phyloP scores from a whole-genome alignment of 257 asterid species.

The Capsicum pubescens region DNA sequence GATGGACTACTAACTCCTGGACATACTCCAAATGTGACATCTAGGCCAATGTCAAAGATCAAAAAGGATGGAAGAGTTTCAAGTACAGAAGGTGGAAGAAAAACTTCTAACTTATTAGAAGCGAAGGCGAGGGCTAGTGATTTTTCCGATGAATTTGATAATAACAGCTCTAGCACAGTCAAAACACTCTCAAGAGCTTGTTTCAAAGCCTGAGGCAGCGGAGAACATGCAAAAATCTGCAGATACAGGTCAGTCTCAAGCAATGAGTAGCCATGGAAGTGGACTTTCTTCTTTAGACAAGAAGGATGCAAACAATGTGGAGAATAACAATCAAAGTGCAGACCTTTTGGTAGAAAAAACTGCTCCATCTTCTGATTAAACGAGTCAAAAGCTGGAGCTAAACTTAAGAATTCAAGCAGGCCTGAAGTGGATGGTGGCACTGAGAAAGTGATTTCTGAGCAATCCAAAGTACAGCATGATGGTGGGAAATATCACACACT shows the following conservation, averaged over 20 bases:
- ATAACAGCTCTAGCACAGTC: conserved; percentile 45
- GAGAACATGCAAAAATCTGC: conserved; percentile 43
- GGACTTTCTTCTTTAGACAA: conserved; percentile 43
- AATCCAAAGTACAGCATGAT: conserved; percentile 46
- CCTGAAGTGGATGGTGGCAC: conserved; percentile 48
- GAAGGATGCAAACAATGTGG: conserved; percentile 39
- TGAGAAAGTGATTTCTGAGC: conserved; percentile 43
- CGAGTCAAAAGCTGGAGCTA: conserved; percentile 44
- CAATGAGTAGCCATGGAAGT: conserved; percentile 37
- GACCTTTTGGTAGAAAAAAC: conserved; percentile 40
- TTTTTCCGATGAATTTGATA: conserved; percentile 44
- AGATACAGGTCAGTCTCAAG: conserved; percentile 39
- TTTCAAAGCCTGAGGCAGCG: conserved; percentile 52
- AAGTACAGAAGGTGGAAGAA: conserved; percentile 39
- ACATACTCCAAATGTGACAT: conserved; percentile 48
- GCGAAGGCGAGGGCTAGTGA: conserved; percentile 44
- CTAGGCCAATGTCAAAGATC: conserved; percentile 48
- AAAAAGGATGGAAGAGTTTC: conserved; percentile 37
- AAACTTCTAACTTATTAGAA: conserved; percentile 46
- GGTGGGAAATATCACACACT: conserved; percentile 35
- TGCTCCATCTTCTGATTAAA: conserved; percentile 42
- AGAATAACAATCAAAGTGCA: conserved; percentile 41
- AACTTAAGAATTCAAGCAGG: conserved; percentile 45
- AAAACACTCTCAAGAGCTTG: conserved; percentile 45
- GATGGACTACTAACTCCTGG: conserved; percentile 52